Percentiles rank a stretch among this genome's conserved stretches.
Evolutionary conservation across 805 yeast species (phyloP).

Genomic region (Sugiyamaella lignohabitans): DNA sequence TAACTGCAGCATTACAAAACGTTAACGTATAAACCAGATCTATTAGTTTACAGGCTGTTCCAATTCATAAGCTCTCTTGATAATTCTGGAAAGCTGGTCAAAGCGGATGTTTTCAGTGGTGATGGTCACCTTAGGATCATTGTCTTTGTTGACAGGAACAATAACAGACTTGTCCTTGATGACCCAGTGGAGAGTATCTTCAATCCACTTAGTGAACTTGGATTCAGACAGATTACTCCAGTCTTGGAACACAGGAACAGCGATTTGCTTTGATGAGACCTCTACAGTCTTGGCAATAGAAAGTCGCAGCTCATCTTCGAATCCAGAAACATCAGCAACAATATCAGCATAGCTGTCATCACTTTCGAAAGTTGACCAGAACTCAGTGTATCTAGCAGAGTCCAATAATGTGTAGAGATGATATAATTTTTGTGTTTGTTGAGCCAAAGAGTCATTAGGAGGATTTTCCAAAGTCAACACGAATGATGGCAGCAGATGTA

Average conservation of each 20-base stretch:
- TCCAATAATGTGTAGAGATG: constrained; percentile 28
- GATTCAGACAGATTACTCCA: constrained; percentile 28
- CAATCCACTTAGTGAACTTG: constrained; percentile 26
- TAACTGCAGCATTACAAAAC: background rate
- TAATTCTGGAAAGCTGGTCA: constrained; percentile 28
- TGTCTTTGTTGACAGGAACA: constrained; percentile 26
- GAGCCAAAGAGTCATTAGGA: constrained; percentile 24
- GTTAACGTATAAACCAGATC: no score
- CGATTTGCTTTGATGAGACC: constrained; percentile 25
- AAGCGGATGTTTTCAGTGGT: constrained; percentile 25
- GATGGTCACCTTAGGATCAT: constrained; percentile 27
- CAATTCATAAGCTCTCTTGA: constrained; percentile 29
- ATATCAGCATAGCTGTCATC: constrained; percentile 31
- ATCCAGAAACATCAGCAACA: constrained; percentile 30
- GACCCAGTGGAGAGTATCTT: constrained; percentile 25
- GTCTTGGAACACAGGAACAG: constrained; percentile 24
- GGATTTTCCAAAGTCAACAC: constrained; percentile 26
- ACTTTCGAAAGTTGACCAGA: constrained; percentile 29
- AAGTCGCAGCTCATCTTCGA: constrained; percentile 29
- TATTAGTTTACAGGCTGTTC: background rate
- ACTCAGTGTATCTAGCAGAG: constrained; percentile 27
- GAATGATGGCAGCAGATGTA: constrained; percentile 41
- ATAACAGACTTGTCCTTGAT: constrained; percentile 23
- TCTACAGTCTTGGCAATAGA: constrained; percentile 29
- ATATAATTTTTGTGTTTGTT: constrained; percentile 26